Percentiles rank a stretch among this genome's conserved stretches.
phyloP scores from a whole-genome alignment of 1,139 yeast species.

The Pneumocystis carinii region DNA sequence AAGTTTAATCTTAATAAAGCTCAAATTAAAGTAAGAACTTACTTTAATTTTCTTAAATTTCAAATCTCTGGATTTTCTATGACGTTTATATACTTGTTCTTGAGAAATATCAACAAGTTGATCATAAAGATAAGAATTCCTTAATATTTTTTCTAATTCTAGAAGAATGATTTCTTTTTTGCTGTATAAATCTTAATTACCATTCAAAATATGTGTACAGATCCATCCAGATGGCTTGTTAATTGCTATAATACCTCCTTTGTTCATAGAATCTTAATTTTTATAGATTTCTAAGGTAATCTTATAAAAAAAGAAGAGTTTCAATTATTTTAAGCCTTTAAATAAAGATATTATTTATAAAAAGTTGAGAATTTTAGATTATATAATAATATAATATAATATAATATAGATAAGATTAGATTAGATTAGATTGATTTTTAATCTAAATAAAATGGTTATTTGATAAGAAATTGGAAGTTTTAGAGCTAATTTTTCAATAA shows the following conservation, averaged over 20 bases:
- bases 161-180: not conserved
- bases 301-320: not conserved
- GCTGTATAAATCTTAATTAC: not conserved
- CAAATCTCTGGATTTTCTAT: not conserved
- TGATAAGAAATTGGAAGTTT: no score
- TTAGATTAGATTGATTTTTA: no score
- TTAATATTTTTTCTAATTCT: not conserved
- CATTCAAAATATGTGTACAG: not conserved
- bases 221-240: conserved; percentile 1
- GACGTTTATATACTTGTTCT: not conserved
- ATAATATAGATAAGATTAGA: no score
- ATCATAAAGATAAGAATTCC: not conserved
- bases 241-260: conserved; percentile 1
- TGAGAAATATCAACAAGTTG: not conserved
- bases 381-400: not conserved
- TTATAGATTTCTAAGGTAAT: not conserved
- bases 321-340: not conserved
- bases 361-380: not conserved
- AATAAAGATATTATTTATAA: not conserved
- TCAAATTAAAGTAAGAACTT: not conserved
- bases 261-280: not conserved
- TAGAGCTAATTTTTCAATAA: no score
- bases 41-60: not conserved
- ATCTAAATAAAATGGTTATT: no score
- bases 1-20: not conserved